A percentile compares a stretch with the other conserved stretches of the same genome.
Conservation (phyloP, 352 stramenopile genomes). For the Phytophthora agathidicida region DNA sequence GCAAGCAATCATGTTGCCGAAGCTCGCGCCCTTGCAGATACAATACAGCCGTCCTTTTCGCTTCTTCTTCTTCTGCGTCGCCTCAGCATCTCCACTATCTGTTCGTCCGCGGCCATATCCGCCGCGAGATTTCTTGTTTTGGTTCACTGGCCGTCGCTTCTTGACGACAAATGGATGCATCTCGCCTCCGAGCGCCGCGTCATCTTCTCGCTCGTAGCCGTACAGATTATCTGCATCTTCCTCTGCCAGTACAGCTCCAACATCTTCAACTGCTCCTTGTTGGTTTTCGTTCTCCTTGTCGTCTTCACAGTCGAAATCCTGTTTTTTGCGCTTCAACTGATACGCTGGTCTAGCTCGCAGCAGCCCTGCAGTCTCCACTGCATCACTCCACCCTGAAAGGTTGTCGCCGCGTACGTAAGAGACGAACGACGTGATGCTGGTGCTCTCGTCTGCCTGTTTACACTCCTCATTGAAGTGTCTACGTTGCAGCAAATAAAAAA, state of each 20-base stretch:
- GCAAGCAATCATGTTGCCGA: constrained; percentile 86
- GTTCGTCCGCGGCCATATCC: constrained; percentile 10
- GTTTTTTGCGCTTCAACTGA: constrained; percentile 22
- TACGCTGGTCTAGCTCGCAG: constrained; percentile 11
- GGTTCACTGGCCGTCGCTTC: constrained; percentile 9
- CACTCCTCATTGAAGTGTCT: constrained; percentile 79
- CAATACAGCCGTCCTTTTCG: constrained; percentile 77
- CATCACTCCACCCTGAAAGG: constrained; percentile 18
- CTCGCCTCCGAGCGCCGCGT: background rate
- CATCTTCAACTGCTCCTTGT: constrained; percentile 7
- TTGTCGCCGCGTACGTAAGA: constrained; percentile 52
- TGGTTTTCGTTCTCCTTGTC: constrained; percentile 46
- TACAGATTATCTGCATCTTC: constrained; percentile 27
- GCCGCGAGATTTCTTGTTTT: constrained; percentile 19
- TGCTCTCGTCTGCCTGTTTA: constrained; percentile 62
- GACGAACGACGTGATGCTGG: constrained; percentile 71
- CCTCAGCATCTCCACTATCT: constrained; percentile 12
- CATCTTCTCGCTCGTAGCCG: constrained; percentile 15
- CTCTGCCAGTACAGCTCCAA: constrained; percentile 13
- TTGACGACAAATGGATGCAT: constrained; percentile 23
- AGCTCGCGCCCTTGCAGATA: constrained; percentile 75
- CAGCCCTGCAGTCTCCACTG: constrained; percentile 14
- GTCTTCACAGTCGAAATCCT: constrained; percentile 14
- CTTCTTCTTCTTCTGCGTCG: constrained; percentile 54
- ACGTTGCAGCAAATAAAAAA: constrained; percentile 8